Conservation (phyloP, 805 yeast species). For the Lachancea cidri region DNA sequence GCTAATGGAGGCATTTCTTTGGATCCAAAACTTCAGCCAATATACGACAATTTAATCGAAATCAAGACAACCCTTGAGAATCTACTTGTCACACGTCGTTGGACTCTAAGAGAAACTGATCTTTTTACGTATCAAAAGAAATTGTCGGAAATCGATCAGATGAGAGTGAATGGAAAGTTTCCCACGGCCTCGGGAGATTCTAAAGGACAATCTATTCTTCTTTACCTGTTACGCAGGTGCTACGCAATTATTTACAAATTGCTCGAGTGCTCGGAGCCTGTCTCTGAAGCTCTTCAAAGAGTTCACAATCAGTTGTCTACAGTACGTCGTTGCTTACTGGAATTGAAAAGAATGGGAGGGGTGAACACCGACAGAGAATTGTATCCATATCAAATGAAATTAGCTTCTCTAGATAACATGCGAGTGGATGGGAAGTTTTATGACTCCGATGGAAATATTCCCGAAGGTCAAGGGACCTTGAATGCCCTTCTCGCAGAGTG, state of each 20-base stretch:
- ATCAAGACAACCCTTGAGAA: slow-evolving; percentile 75
- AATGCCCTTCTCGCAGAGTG: slow-evolving; percentile 89
- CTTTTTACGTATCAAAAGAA: slow-evolving; percentile 74
- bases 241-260: slow-evolving; percentile 86
- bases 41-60: slow-evolving; percentile 58
- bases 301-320: slow-evolving; percentile 91
- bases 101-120: slow-evolving; percentile 97
- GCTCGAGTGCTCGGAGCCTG: slow-evolving; percentile 90
- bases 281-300: slow-evolving; percentile 88
- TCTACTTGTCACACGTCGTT: slow-evolving; percentile 83
- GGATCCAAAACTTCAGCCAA: slow-evolving; percentile 48
- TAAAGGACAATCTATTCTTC: slow-evolving; percentile 55
- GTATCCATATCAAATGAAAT: slow-evolving; percentile 92
- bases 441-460: slow-evolving; percentile 79
- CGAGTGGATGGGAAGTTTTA: slow-evolving; percentile 86
- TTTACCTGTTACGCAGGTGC: slow-evolving; percentile 83
- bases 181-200: slow-evolving; percentile 33
- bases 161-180: slow-evolving; percentile 60
- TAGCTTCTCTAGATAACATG: slow-evolving; percentile 81
- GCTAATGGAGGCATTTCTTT: slow-evolving; percentile 33
- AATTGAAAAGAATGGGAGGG: slow-evolving; percentile 90
- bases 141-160: slow-evolving; percentile 67
- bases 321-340: slow-evolving; percentile 82
- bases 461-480: slow-evolving; percentile 97
- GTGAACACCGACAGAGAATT: slow-evolving; percentile 80